Base-by-base conservation (phyloP, 1,139 yeast species). In the Candida mesenterica region DNA sequence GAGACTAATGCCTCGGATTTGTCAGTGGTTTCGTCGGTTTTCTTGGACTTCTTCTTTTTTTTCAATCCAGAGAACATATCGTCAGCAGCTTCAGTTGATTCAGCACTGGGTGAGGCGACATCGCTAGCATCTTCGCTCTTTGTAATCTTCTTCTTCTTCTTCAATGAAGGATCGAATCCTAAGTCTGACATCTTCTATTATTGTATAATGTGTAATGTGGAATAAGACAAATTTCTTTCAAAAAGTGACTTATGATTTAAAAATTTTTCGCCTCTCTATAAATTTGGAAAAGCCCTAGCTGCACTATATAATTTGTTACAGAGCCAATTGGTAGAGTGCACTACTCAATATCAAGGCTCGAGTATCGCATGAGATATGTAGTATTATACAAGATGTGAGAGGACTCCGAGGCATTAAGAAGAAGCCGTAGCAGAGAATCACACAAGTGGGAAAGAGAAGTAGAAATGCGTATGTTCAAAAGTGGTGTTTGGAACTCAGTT, bases 131-230 rank as follows among this genome's bases (percentile, higher is more conserved):
- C 72, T 30, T 65, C 76, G 15, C 58, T 56, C 46, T 52, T 54
- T 66, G 70, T 73, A 50, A 65, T 61, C 46, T 67, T 56, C 79
- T 84, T 87, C 80, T 88, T 88, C 75, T 87, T 87, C 75, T 87
- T 87, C 57, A 82, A 69, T 28, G 79, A 62, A 41, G 88, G 86
- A 61, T 84, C 94, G 59, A 83, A 82, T 43, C 88, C 90, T 60
- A 82, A 70, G 50, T 81, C 89, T 53, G 70, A 62, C 76, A 70
- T 70, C 32, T 19, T 19, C 22, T 19, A 25, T 29, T 17, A 22
- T 32, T 16, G 25, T 30, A 15, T 34, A 16, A 28, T 23, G 26
- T 22, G 14, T 29, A 25, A 12, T 37, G 28, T 32, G 23, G 24
- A n/a, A n/a, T n/a, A n/a, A n/a, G n/a, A n/a, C 26, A 34, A 33